A percentile compares a stretch with the other conserved stretches of the same genome.
Evolutionary conservation across 1,284 basidiomycete species (phyloP).

Genomic region (Trametes polyzona): DNA sequence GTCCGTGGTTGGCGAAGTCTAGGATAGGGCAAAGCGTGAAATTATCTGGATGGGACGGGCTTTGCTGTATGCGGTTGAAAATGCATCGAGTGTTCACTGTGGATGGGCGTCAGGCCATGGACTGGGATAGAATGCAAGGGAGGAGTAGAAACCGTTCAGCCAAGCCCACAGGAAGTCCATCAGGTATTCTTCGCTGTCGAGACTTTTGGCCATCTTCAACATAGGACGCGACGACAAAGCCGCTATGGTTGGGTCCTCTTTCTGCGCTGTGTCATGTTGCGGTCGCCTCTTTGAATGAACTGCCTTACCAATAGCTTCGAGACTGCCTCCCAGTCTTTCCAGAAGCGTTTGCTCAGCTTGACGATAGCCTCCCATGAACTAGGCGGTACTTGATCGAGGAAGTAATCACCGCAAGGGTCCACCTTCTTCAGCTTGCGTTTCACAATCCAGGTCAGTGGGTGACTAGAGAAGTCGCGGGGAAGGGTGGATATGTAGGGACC

Average conservation of each 20-base stretch:
- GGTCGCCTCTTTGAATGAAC: not conserved
- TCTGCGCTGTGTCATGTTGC: conserved; percentile 13
- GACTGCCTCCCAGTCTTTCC: conserved; percentile 60
- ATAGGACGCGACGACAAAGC: conserved; percentile 20
- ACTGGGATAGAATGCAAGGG: conserved; percentile 11
- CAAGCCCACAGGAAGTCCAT: conserved; percentile 80
- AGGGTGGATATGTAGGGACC: conserved; percentile 77
- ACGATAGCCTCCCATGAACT: not conserved
- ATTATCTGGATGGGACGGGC: conserved; percentile 66
- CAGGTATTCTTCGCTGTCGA: conserved; percentile 11
- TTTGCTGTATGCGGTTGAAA: conserved; percentile 68
- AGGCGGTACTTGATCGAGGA: conserved; percentile 54
- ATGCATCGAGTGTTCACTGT: conserved; percentile 89
- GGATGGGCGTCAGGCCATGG: conserved; percentile 9
- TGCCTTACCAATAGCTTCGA: conserved; percentile 52
- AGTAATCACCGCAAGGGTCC: conserved; percentile 21
- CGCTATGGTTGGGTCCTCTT: conserved; percentile 11
- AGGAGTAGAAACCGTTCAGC: conserved; percentile 67
- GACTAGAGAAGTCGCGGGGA: conserved; percentile 68
- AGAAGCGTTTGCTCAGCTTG: conserved; percentile 47
- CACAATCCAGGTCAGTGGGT: conserved; percentile 79
- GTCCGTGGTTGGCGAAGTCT: conserved; percentile 82
- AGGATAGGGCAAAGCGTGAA: conserved; percentile 84
- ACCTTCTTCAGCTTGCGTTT: conserved; percentile 29
- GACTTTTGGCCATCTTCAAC: not conserved